Conservation (phyloP, 805 yeast species). For the Wickerhamiella domercqiae region DNA sequence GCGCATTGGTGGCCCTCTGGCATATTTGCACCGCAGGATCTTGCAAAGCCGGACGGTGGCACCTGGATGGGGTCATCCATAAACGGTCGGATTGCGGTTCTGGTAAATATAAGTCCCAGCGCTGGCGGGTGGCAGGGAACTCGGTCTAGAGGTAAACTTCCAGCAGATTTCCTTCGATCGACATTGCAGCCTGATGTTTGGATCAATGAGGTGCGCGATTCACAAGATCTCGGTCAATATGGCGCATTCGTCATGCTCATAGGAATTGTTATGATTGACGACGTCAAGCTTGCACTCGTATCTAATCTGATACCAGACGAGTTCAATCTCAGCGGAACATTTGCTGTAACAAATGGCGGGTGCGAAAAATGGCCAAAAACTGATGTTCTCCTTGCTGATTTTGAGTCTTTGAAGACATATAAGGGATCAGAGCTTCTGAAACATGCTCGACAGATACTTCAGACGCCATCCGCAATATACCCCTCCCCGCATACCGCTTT, state of each 20-base stretch:
- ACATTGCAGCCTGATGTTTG: constrained; percentile 29
- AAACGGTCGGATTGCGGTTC: constrained; percentile 49
- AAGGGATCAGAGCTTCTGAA: constrained; percentile 27
- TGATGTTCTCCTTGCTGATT: constrained; percentile 33
- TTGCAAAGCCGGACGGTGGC: constrained; percentile 61
- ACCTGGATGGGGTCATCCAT: constrained; percentile 77
- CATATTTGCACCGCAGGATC: constrained; percentile 56
- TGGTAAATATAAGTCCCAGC: constrained; percentile 58
- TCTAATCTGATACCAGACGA: constrained; percentile 8
- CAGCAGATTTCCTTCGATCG: constrained; percentile 31
- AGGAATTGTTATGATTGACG: constrained; percentile 8
- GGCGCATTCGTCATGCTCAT: constrained; percentile 22
- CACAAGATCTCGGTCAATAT: constrained; percentile 8
- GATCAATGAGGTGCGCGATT: constrained; percentile 24
- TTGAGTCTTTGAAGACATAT: constrained; percentile 15
- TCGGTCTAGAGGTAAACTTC: constrained; percentile 40
- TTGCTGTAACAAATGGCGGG: constrained; percentile 58
- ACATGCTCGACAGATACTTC: constrained; percentile 40
- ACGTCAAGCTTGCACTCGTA: constrained; percentile 7
- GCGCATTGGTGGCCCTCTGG: constrained; percentile 30
- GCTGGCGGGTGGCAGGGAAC: constrained; percentile 19
- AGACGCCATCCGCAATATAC: constrained; percentile 26
- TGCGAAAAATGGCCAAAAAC: constrained; percentile 66
- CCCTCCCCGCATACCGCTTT: constrained; percentile 24
- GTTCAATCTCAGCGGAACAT: constrained; percentile 20